phyloP scores from a whole-genome alignment of 225 moss, liverwort and hornwort genomes.

The Polytrichum commune region DNA sequence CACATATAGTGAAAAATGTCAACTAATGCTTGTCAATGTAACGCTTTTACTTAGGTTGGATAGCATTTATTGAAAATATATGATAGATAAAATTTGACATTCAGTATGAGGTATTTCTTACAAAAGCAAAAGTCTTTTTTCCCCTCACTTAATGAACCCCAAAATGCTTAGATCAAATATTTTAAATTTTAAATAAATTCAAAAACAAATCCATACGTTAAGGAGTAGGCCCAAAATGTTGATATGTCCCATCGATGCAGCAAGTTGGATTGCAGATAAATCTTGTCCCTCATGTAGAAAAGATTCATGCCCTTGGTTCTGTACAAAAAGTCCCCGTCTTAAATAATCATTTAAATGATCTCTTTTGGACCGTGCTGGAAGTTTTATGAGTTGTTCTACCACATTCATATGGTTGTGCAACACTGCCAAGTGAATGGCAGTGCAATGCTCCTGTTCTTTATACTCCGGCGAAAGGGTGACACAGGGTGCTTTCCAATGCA shows the following conservation, averaged over 20 bases:
- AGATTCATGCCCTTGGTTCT: background rate
- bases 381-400: background rate
- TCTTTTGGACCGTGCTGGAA: background rate
- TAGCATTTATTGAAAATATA: too few species aligned
- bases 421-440: background rate
- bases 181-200: too few species aligned
- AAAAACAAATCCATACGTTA: too few species aligned
- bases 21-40: background rate
- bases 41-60: background rate
- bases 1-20: background rate
- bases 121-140: too few species aligned
- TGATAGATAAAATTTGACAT: too few species aligned
- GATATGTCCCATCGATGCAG: background rate
- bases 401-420: background rate
- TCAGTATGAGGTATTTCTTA: background rate
- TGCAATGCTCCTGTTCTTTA: background rate
- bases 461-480: background rate
- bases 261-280: background rate
- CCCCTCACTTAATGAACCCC: too few species aligned
- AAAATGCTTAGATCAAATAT: too few species aligned
- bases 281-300: background rate
- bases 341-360: background rate
- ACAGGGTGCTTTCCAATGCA: background rate
- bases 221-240: background rate
- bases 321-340: background rate